A percentile compares a stretch with the other conserved stretches of the same genome.
phyloP scores from a whole-genome alignment of 2,329 filamentous ascomycete species.

The Xylariomycetidae sp. region DNA sequence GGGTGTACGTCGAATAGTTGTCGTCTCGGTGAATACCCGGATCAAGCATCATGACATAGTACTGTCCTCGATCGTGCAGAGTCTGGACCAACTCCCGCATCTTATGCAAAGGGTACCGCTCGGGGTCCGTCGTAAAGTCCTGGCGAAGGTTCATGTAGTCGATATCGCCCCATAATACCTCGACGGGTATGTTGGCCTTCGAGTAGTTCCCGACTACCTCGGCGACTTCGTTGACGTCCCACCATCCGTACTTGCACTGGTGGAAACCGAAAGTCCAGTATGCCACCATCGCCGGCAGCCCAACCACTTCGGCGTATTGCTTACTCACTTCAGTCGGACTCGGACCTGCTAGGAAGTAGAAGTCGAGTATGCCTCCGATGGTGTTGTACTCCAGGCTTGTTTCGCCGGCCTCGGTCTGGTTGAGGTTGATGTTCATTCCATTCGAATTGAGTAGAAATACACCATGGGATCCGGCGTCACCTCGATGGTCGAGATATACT shows the following conservation, averaged over 20 bases:
- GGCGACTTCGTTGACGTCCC: conserved; percentile 48
- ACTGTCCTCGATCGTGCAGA: conserved; percentile 52
- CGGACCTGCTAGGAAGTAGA: conserved; percentile 46
- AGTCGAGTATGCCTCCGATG: conserved; percentile 59
- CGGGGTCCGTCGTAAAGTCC: conserved; percentile 49
- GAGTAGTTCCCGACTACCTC: conserved; percentile 53
- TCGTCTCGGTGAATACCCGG: conserved; percentile 36
- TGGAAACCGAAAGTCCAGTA: conserved; percentile 50
- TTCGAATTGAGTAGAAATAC: conserved; percentile 58
- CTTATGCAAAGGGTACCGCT: conserved; percentile 45
- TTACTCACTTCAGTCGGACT: conserved; percentile 41
- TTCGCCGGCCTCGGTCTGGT: conserved; percentile 31
- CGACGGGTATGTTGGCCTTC: conserved; percentile 47
- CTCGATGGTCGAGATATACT: conserved; percentile 58
- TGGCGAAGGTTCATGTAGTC: conserved; percentile 46
- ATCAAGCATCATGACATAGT: conserved; percentile 63
- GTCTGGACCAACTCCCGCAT: conserved; percentile 53
- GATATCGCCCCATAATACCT: conserved; percentile 55
- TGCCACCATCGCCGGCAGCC: conserved; percentile 43
- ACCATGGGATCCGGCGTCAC: conserved; percentile 40
- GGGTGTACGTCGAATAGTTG: conserved; percentile 21
- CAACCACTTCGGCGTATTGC: conserved; percentile 43
- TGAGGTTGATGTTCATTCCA: conserved; percentile 54
- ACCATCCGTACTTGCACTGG: conserved; percentile 47
- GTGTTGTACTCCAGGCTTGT: conserved; percentile 65